Percentiles rank a stretch among this genome's conserved stretches.
These are phyloP conservation scores for Aspergillus taichungensis DNA, from an alignment of 495 filamentous ascomycete genomes.

Conservation along the genomic window DNA sequence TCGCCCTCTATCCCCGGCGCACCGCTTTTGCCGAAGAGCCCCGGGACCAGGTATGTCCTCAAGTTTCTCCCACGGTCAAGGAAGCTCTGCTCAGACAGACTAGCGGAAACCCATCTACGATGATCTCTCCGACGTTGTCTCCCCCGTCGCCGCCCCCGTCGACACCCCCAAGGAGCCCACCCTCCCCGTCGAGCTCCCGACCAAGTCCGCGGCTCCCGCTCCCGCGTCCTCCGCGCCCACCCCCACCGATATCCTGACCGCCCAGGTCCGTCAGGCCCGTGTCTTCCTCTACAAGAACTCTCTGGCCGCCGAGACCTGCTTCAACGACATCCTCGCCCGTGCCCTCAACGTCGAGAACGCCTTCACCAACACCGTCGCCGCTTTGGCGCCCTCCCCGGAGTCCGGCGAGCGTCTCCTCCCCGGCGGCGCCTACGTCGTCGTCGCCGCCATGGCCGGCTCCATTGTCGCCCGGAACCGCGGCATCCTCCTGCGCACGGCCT, in stretches of 20 bases:
- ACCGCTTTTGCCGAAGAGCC: conserved; percentile 50
- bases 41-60: conserved; percentile 21
- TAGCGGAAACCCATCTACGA: conserved; percentile 86
- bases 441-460: conserved; percentile 83
- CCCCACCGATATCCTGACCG: conserved; percentile 82
- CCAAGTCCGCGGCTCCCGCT: conserved; percentile 11
- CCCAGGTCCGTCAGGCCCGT: conserved; percentile 71
- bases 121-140: conserved; percentile 42
- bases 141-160: conserved; percentile 8
- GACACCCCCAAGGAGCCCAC: conserved; percentile 7
- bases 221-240: conserved; percentile 50
- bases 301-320: conserved; percentile 58
- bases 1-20: conserved; percentile 45
- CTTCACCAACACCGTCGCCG: conserved; percentile 72
- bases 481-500: conserved; percentile 61
- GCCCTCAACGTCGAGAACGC: conserved; percentile 72
- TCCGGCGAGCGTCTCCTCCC: conserved; percentile 78
- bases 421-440: conserved; percentile 78
- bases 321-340: conserved; percentile 66
- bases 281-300: conserved; percentile 71
- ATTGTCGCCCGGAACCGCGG: conserved; percentile 82
- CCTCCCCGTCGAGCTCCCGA: conserved; percentile 13
- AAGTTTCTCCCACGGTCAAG: too few species aligned
- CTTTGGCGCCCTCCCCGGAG: conserved; percentile 73
- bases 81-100: not conserved